phyloP scores from a whole-genome alignment of 2,329 filamentous ascomycete species.

The Rhinocladiella similis region DNA sequence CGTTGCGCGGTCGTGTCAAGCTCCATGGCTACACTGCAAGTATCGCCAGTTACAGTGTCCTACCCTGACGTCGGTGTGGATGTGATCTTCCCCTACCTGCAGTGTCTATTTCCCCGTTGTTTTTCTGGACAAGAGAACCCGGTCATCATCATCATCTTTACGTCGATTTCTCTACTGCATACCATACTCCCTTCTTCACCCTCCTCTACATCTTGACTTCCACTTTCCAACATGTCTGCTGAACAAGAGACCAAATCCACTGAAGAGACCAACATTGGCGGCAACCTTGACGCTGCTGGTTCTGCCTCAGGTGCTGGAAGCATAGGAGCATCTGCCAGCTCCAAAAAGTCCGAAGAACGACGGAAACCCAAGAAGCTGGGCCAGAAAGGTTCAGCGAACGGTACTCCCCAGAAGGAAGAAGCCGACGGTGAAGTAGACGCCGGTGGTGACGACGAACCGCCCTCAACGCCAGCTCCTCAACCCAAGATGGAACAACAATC shows the following conservation, averaged over 20 bases:
- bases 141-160: constrained; percentile 15
- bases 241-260: constrained; percentile 30
- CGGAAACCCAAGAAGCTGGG: constrained; percentile 32
- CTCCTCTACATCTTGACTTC: constrained; percentile 16
- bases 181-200: constrained; percentile 22
- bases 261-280: constrained; percentile 36
- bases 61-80: constrained; percentile 26
- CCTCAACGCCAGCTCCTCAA: constrained; percentile 22
- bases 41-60: not conserved
- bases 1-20: constrained; percentile 13
- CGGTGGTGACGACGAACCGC: constrained; percentile 14
- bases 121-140: constrained; percentile 9
- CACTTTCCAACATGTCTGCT: constrained; percentile 29
- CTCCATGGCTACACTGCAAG: constrained; percentile 1
- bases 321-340: constrained; percentile 30
- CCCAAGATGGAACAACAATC: constrained; percentile 28
- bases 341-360: constrained; percentile 34
- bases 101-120: constrained; percentile 13
- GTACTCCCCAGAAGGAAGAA: constrained; percentile 34
- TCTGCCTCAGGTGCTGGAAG: constrained; percentile 38
- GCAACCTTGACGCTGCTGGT: constrained; percentile 34
- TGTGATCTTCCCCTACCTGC: constrained; percentile 10
- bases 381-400: constrained; percentile 28
- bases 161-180: constrained; percentile 23
- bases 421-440: constrained; percentile 20